Evolutionary conservation across 2,329 filamentous ascomycete genomes (phyloP).

Genomic region (Paraconiothyrium brasiliense): DNA sequence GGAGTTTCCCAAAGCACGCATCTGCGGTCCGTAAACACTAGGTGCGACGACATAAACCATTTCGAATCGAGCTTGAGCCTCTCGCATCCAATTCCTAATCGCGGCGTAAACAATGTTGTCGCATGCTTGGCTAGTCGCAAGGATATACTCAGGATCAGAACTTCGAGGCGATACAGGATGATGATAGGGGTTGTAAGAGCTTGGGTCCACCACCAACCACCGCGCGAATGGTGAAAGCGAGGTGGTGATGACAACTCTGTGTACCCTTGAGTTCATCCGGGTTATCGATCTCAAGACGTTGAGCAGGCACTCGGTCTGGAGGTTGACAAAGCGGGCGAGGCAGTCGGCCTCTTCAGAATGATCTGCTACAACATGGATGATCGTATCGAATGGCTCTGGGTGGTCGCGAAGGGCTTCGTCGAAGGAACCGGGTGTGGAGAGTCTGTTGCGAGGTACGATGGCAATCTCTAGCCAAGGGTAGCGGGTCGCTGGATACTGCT

Average conservation of each 20-base stretch:
- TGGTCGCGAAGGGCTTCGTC: conserved; percentile 29
- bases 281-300: conserved; percentile 33
- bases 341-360: conserved; percentile 37
- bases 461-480: conserved; percentile 31
- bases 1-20: conserved; percentile 31
- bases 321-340: conserved; percentile 36
- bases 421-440: conserved; percentile 28
- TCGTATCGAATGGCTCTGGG: conserved; percentile 34
- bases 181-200: conserved; percentile 12
- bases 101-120: conserved; percentile 37
- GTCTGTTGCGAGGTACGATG: conserved; percentile 27
- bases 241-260: conserved; percentile 36
- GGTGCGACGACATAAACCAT: conserved; percentile 36
- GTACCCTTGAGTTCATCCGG: conserved; percentile 25
- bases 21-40: conserved; percentile 37
- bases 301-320: conserved; percentile 31
- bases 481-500: conserved; percentile 26
- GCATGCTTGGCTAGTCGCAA: conserved; percentile 38
- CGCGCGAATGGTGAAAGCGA: conserved; percentile 37
- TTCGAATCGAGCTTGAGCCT: conserved; percentile 33
- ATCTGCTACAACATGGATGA: conserved; percentile 36
- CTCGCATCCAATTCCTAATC: conserved; percentile 31
- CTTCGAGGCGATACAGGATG: conserved; percentile 20
- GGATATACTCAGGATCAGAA: conserved; percentile 35
- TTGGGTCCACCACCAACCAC: conserved; percentile 31